Percentiles rank a stretch among this genome's conserved stretches.
These are phyloP conservation scores for Hemerocallis citrina DNA, from an alignment of 106 monocot species.

Conservation along the genomic window DNA sequence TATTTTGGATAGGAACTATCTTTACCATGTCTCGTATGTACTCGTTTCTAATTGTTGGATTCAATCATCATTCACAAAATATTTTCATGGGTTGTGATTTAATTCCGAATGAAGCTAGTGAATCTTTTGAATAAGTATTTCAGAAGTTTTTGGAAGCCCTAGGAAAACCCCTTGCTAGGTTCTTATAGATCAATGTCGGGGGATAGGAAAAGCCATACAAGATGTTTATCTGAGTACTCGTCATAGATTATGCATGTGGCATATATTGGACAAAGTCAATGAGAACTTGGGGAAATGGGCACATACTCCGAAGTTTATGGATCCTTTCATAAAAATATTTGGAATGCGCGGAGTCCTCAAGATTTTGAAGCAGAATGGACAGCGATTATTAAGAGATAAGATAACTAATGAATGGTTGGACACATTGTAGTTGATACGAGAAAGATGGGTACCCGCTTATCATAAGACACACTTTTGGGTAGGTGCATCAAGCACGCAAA, in stretches of 20 bases:
- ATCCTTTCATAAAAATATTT: neutral
- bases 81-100: neutral
- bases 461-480: neutral
- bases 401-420: neutral
- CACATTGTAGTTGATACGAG: neutral
- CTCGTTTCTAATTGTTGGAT: too few species aligned
- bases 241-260: neutral
- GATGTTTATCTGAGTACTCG: neutral
- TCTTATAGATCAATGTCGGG: neutral
- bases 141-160: neutral
- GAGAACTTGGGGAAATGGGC: neutral
- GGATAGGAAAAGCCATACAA: neutral
- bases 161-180: neutral
- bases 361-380: neutral
- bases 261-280: neutral
- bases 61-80: neutral
- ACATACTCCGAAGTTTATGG: neutral
- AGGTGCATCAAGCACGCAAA: neutral
- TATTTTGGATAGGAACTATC: too few species aligned
- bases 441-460: neutral
- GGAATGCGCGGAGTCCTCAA: neutral
- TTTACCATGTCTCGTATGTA: too few species aligned
- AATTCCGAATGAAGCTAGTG: neutral
- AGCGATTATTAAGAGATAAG: too few species aligned
- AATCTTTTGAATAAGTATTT: neutral